Base-by-base conservation (phyloP, 202 grass and related monocot genomes). In the Panicum virgatum region DNA sequence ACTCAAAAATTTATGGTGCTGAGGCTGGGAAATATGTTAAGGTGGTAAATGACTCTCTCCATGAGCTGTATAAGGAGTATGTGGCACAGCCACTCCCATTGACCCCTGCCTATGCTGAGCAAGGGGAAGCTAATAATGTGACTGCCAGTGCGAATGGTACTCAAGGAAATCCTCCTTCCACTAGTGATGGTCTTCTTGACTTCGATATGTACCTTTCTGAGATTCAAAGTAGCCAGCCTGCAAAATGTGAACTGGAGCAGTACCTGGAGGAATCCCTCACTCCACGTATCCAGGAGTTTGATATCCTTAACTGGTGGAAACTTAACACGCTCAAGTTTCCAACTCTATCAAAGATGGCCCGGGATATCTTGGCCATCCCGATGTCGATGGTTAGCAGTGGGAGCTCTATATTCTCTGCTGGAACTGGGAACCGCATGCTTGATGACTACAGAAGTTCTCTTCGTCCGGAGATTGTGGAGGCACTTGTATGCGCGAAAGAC, bases 301-400 rank as follows among this genome's bases (percentile, higher is more conserved):
- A 99, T 37, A 92, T 94, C 20, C 42, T 98, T 51, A 86, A 87
- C 74, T 98, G 96, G 96, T 98, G 96, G 96, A 98, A 92, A 75
- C 90, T 98, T 16, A 98, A 96, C 58, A 90, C 80, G 6, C 37
- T 98, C 1, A 93, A 93, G 85, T 98, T 93, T 34, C 96, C 91
- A 54, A 92, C 89, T 2, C 89, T 98, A 2, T 92, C 92, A 0
- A 96, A 98, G 85, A 96, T 98, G 96, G 90, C 90, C 7, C 72
- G 90, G 26, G 96, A 98, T 82, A 81, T 98, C 76, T 66, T 98
- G 77, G 86, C 87, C 42, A 98, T 98, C 48, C 92, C 96, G 2
- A 87, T 97, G 86, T 92, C 92, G 25, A 92, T 99, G 83, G 60
- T 88, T 68, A 79, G 70, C 27, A 79, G 77, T 10, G 89, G 87